Base-by-base conservation (phyloP, 2,329 filamentous ascomycete genomes). In the Chaetomium sp. region DNA sequence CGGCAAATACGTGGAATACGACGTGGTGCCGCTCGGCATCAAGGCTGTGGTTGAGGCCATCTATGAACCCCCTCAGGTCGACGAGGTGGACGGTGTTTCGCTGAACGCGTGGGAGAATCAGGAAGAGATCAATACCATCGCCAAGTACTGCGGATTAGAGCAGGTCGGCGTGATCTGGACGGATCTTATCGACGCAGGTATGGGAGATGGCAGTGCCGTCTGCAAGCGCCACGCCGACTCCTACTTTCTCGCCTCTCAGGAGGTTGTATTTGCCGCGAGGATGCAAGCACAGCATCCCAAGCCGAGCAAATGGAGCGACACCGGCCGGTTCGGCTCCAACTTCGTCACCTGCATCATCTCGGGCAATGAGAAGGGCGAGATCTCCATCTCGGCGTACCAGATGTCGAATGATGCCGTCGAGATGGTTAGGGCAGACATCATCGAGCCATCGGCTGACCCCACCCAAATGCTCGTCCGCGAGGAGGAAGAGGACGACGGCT, bases 31-130 rank as follows among this genome's bases (percentile, higher is more conserved):
- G 0, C 83, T 99, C 0, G 96, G 96, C 10, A 87, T 96, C 63
- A 99, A 99, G 78, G 94, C 94, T 19, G 87, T 99, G 1, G 93
- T 99, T 0, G 93, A 99, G 79, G 94, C 93, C 49, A 97, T 99
- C 69, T 99, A 97, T 72, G 95, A 99, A 75, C 92, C 93, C 4
- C 95, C 95, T 2, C 95, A 99, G 75, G 81, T 94, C 42, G 89
- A 93, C 71, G 95, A 99, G 77, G 74, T 89, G 16, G 95, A 99
- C 73, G 95, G 95, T 1, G 86, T 98, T 55, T 93, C 93, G 0
- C 80, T 97, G 63, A 87, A 88, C 58, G 84, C 92, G 0, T 98
- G 94, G 92, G 87, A 90, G 35, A 92, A 93, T 65, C 92, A 97
- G 78, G 84, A 88, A 65, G 89, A 92, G 8, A 82, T 98, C 33